Percentiles rank a stretch among this genome's conserved stretches.
These are phyloP conservation scores for Metroxylon sagu DNA, from an alignment of 176 grass and related monocot genomes.

Conservation along the genomic window DNA sequence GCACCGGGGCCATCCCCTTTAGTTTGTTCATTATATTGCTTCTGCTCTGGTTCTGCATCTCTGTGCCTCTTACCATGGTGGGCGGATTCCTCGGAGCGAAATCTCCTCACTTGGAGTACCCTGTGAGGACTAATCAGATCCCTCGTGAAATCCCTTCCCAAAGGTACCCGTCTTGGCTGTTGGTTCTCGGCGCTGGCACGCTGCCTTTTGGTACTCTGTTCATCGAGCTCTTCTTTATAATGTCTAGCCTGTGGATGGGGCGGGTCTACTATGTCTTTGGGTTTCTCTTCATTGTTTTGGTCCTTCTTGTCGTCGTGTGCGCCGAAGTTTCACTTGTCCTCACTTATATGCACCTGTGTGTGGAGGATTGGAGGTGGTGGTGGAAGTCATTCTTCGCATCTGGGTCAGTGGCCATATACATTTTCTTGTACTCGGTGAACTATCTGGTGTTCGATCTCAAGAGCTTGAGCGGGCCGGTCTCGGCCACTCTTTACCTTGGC, in stretches of 20 bases:
- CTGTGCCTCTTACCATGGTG: conserved; percentile 43
- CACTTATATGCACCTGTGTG: conserved; percentile 50
- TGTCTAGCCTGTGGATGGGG: conserved; percentile 66
- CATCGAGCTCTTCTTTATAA: conserved; percentile 82
- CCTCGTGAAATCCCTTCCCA: conserved; percentile 27
- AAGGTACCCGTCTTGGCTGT: conserved; percentile 44
- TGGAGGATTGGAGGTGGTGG: conserved; percentile 70
- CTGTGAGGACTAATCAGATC: conserved; percentile 43
- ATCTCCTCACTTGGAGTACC: conserved; percentile 35
- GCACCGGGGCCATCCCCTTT: conserved; percentile 53
- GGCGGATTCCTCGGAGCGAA: conserved; percentile 38
- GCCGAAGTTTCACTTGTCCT: conserved; percentile 56
- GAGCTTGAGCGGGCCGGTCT: conserved; percentile 56
- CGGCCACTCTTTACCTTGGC: conserved; percentile 48
- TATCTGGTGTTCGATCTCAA: conserved; percentile 71
- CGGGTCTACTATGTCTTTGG: conserved; percentile 67
- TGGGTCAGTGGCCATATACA: conserved; percentile 52
- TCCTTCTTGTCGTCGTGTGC: conserved; percentile 50
- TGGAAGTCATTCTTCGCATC: conserved; percentile 71
- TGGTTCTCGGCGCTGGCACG: conserved; percentile 36
- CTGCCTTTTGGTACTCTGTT: conserved; percentile 62
- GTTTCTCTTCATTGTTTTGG: conserved; percentile 51
- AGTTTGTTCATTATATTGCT: conserved; percentile 31
- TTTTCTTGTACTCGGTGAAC: conserved; percentile 45
- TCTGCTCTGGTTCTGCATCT: conserved; percentile 55